A percentile compares a stretch with the other conserved stretches of the same genome.
Evolutionary conservation across 108 stramenopile genomes (phyloP).

Genomic region (Mayamaea pseudoterrestris): DNA sequence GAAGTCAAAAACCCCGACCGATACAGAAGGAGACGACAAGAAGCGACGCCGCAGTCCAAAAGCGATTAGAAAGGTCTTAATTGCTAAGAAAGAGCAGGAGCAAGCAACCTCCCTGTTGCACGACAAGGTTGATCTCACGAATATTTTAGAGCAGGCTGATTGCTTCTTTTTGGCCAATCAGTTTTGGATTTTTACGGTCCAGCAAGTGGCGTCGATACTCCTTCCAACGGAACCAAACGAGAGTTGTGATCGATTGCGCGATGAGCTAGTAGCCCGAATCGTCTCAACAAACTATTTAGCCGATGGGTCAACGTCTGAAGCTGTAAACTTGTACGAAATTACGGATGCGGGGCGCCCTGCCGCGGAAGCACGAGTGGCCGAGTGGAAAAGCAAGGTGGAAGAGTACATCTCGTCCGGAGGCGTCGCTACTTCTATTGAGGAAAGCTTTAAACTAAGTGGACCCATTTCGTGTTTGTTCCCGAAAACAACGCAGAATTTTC

Average conservation of each 20-base stretch:
- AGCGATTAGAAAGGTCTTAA: not conserved
- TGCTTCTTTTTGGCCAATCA: constrained; percentile 22
- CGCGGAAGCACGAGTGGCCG: not conserved
- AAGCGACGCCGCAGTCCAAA: not conserved
- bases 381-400: constrained; percentile 1
- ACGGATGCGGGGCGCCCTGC: not conserved
- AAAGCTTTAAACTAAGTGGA: constrained; percentile 24
- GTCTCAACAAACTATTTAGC: no score
- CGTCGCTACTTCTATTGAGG: not conserved
- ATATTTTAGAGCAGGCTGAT: constrained; percentile 16
- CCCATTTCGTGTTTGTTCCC: constrained; percentile 24
- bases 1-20: not conserved
- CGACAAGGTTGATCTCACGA: constrained; percentile 17
- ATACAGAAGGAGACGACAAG: no score
- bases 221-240: not conserved
- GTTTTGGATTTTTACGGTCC: constrained; percentile 30
- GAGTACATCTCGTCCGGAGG: not conserved
- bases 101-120: constrained; percentile 8
- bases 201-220: constrained; percentile 24
- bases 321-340: not conserved
- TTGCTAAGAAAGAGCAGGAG: constrained; percentile 19
- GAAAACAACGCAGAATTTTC: constrained; percentile 14
- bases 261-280: constrained; percentile 3
- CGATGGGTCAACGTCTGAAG: not conserved
- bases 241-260: not conserved